Conservation (phyloP, 805 yeast genomes). For the Candida awuae region DNA sequence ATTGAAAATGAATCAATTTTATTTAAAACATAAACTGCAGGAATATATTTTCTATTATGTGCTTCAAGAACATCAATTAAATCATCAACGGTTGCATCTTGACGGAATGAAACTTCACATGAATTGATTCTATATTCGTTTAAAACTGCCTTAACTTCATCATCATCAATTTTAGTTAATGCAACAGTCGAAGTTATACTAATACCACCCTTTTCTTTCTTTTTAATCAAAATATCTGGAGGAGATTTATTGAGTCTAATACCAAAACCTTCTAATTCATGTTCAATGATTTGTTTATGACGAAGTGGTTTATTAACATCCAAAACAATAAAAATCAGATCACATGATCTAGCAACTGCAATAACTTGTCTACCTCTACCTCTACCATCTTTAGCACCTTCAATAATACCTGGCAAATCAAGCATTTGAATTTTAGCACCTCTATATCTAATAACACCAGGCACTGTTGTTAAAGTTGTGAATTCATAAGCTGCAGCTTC, state of each 20-base stretch:
- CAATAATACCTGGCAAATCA: conserved; percentile 85
- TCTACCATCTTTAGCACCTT: conserved; percentile 86
- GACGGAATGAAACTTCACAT: conserved; percentile 92
- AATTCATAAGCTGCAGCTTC: conserved; percentile 98
- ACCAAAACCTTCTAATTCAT: conserved; percentile 96
- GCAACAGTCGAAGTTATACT: conserved; percentile 92
- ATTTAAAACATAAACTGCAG: conserved; percentile 90
- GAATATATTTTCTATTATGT: conserved; percentile 84
- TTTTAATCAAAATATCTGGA: conserved; percentile 86
- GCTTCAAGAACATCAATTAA: conserved; percentile 90
- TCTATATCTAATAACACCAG: conserved; percentile 90
- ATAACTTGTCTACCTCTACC: conserved; percentile 95
- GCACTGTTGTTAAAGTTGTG: conserved; percentile 95
- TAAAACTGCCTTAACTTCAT: conserved; percentile 94
- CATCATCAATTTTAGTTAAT: conserved; percentile 81
- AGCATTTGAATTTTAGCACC: conserved; percentile 98
- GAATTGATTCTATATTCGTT: conserved; percentile 89
- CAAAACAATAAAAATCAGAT: conserved; percentile 82
- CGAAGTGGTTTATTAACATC: conserved; percentile 95
- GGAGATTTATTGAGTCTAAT: conserved; percentile 86
- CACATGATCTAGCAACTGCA: conserved; percentile 98
- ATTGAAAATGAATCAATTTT: conserved; percentile 92
- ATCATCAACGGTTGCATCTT: conserved; percentile 97
- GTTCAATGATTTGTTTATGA: conserved; percentile 89
- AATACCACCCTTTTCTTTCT: conserved; percentile 94